These are phyloP conservation scores for Lanmaoa rubissima DNA, from an alignment of 768 basidiomycete species.

Conservation along the genomic window DNA sequence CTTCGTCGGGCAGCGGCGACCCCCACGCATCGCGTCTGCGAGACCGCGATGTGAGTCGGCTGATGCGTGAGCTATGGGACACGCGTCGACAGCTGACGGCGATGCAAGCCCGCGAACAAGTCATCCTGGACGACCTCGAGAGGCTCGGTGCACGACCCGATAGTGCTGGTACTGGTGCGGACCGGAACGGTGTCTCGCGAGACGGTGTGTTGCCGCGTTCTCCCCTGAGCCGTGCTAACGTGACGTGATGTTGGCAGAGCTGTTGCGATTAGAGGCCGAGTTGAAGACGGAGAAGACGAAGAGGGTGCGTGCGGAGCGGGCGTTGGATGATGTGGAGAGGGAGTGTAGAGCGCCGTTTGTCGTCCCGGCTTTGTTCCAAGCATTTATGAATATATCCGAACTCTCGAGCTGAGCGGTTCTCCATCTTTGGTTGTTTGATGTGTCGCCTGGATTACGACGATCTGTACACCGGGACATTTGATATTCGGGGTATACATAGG, in stretches of 20 bases:
- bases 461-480: neutral
- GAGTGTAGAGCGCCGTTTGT: constrained; percentile 55
- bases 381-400: constrained; percentile 50
- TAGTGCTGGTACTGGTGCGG: neutral
- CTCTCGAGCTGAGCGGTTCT: constrained; percentile 30
- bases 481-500: neutral
- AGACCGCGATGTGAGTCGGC: neutral
- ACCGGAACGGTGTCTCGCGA: neutral
- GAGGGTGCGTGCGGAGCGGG: constrained; percentile 43
- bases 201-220: constrained; percentile 14
- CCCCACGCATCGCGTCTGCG: neutral
- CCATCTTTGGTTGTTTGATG: neutral
- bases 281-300: constrained; percentile 36
- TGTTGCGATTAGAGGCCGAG: constrained; percentile 32
- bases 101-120: constrained; percentile 24
- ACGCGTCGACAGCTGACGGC: constrained; percentile 24
- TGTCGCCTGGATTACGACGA: neutral
- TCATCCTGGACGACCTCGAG: constrained; percentile 23
- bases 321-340: constrained; percentile 45
- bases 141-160: constrained; percentile 10
- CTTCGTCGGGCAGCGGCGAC: neutral
- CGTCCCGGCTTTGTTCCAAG: constrained; percentile 54
- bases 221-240: neutral
- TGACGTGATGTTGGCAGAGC: constrained; percentile 6
- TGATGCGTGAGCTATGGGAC: constrained; percentile 31